Conservation (phyloP, 73 alveolate genomes). For the Tetrahymena malaccensis region DNA sequence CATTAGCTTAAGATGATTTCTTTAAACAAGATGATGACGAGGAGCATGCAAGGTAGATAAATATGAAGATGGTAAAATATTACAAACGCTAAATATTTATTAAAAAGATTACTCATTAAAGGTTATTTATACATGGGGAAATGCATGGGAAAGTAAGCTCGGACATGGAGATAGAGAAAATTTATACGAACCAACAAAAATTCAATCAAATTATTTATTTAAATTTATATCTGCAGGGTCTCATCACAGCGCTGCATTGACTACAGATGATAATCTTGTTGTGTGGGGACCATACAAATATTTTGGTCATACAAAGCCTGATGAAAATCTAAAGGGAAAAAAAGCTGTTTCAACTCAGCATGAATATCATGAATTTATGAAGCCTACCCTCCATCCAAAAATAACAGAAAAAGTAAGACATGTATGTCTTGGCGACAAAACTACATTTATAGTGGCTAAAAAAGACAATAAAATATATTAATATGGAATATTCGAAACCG, state of each 20-base stretch:
- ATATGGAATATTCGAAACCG: conserved; percentile 18
- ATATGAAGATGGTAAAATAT: background rate
- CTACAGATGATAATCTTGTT: conserved; percentile 12
- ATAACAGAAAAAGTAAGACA: background rate
- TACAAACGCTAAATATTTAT: background rate
- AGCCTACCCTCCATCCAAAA: conserved; percentile 11
- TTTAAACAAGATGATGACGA: conserved; percentile 9
- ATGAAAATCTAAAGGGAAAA: conserved; percentile 10
- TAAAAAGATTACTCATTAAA: background rate
- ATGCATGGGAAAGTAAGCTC: conserved; percentile 33
- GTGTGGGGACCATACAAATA: conserved; percentile 34
- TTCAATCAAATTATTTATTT: conserved; percentile 25
- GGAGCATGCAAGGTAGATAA: background rate
- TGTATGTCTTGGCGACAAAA: conserved; percentile 11
- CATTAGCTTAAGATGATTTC: conserved; percentile 13
- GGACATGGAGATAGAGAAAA: conserved; percentile 40
- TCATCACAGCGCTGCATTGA: conserved; percentile 33
- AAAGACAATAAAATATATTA: background rate
- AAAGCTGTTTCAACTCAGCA: background rate
- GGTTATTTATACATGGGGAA: conserved; percentile 40
- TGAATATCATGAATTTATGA: conserved; percentile 8
- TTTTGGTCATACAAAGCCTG: conserved; percentile 30
- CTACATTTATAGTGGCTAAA: conserved; percentile 13
- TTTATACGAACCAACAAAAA: conserved; percentile 18
- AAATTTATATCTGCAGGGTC: conserved; percentile 37